These are phyloP conservation scores for Candida argentea DNA, from an alignment of 805 yeast genomes.

Conservation along the genomic window DNA sequence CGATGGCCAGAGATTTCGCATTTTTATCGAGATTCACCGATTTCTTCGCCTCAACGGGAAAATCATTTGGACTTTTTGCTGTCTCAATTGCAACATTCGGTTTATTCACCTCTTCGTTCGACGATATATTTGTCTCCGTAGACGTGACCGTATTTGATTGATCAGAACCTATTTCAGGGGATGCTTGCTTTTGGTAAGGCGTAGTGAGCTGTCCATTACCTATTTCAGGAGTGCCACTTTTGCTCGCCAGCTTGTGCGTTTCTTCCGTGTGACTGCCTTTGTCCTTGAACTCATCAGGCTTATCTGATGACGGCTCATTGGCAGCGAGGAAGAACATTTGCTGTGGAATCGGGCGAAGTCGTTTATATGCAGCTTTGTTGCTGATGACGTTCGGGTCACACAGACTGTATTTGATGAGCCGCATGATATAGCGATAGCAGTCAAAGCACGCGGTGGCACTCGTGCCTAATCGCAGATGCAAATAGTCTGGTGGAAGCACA, in stretches of 20 bases:
- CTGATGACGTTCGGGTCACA: conserved; percentile 15
- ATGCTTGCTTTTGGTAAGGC: neutral
- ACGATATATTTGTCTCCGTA: neutral
- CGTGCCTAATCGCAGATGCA: conserved; percentile 8
- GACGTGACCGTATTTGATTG: neutral
- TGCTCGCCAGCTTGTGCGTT: neutral
- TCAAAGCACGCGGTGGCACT: conserved; percentile 9
- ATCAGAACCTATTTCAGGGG: neutral
- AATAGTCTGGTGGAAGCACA: conserved; percentile 12
- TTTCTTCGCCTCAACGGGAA: too few relatives aligned
- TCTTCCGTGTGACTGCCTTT: neutral
- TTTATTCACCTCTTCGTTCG: too few relatives aligned
- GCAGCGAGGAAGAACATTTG: conserved; percentile 9
- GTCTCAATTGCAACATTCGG: too few relatives aligned
- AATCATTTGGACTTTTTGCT: too few relatives aligned
- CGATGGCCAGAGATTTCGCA: too few relatives aligned
- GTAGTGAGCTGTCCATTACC: neutral
- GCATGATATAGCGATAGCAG: conserved; percentile 18
- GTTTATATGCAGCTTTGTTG: conserved; percentile 13
- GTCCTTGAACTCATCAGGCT: neutral
- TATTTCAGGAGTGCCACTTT: neutral
- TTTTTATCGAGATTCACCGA: too few relatives aligned
- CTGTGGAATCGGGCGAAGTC: conserved; percentile 9
- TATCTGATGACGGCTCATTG: conserved; percentile 1
- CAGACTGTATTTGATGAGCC: conserved; percentile 12